Evolutionary conservation across 208 protist genomes (phyloP).

Genomic region (Angomonas desouzai): DNA sequence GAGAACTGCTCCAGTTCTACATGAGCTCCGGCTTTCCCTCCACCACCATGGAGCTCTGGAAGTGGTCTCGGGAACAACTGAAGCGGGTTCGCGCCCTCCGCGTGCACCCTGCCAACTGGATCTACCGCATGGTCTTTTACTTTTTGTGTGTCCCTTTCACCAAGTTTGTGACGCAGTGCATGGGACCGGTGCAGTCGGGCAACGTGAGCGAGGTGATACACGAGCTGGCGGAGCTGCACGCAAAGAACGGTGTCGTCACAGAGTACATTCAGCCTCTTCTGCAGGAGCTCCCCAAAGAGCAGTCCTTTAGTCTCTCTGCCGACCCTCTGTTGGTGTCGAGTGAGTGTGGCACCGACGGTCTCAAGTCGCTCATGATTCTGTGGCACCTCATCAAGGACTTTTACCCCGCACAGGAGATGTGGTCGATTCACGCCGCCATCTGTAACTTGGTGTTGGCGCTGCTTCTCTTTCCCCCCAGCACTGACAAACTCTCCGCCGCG

Average conservation of each 20-base stretch:
- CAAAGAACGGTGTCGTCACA: constrained; percentile 9
- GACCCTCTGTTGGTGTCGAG: constrained; percentile 1
- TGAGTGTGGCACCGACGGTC: constrained; percentile 38
- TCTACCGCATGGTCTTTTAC: constrained; percentile 69
- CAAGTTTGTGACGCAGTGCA: background rate
- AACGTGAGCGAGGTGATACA: constrained; percentile 1
- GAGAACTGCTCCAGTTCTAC: constrained; percentile 21
- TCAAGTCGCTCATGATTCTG: constrained; percentile 43
- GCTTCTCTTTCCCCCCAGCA: constrained; percentile 21
- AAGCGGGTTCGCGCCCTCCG: constrained; percentile 18
- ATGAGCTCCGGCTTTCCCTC: constrained; percentile 27
- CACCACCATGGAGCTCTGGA: constrained; percentile 19
- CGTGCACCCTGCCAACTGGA: constrained; percentile 61
- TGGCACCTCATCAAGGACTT: constrained; percentile 60
- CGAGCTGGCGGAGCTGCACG: constrained; percentile 14
- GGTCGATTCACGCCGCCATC: constrained; percentile 68
- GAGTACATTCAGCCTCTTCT: constrained; percentile 16
- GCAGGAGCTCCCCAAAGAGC: background rate
- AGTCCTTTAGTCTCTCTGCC: background rate
- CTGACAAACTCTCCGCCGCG: constrained; percentile 3
- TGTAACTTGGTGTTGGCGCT: constrained; percentile 58
- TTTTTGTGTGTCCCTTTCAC: constrained; percentile 56
- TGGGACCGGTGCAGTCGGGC: background rate
- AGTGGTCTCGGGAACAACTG: constrained; percentile 42
- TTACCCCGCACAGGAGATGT: constrained; percentile 77